These are phyloP conservation scores for Plasmodium fragile DNA, from an alignment of 169 alveolate genomes.

Conservation along the genomic window DNA sequence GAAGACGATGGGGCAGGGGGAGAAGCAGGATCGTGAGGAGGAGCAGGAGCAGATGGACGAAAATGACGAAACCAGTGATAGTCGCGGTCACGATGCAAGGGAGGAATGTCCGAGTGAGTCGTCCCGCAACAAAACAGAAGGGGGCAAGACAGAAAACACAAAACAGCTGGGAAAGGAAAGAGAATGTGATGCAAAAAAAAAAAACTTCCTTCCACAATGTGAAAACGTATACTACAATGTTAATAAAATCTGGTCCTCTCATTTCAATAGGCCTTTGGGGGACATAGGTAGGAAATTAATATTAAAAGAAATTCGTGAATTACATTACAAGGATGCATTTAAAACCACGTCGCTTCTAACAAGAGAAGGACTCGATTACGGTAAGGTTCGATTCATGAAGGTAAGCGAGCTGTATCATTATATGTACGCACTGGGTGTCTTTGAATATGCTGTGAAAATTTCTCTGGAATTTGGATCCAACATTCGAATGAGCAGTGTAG, in stretches of 20 bases:
- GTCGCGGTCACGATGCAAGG: background rate
- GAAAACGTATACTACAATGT: conserved; percentile 24
- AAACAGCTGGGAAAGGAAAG: background rate
- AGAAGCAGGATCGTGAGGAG: background rate
- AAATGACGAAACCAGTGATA: background rate
- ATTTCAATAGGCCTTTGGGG: conserved; percentile 46
- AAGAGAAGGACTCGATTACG: conserved; percentile 36
- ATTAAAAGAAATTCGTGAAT: conserved; percentile 46
- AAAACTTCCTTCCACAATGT: background rate
- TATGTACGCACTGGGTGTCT: conserved; percentile 60
- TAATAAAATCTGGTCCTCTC: conserved; percentile 19
- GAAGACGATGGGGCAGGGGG: background rate
- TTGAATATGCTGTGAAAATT: conserved; percentile 58
- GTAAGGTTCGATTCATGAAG: conserved; percentile 55
- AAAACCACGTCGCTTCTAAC: conserved; percentile 17
- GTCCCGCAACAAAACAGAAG: background rate
- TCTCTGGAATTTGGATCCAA: conserved; percentile 67
- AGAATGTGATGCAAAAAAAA: background rate
- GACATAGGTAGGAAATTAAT: conserved; percentile 48
- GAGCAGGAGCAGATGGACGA: background rate
- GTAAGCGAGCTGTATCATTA: conserved; percentile 66
- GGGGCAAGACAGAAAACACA: background rate
- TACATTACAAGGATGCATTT: conserved; percentile 34
- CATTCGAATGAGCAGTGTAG: conserved; percentile 38
- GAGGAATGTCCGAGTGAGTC: background rate